A percentile compares a stretch with the other conserved stretches of the same genome.
Evolutionary conservation across 441 rosid species (phyloP).

Genomic region (Pelargonium myrrhifolium): DNA sequence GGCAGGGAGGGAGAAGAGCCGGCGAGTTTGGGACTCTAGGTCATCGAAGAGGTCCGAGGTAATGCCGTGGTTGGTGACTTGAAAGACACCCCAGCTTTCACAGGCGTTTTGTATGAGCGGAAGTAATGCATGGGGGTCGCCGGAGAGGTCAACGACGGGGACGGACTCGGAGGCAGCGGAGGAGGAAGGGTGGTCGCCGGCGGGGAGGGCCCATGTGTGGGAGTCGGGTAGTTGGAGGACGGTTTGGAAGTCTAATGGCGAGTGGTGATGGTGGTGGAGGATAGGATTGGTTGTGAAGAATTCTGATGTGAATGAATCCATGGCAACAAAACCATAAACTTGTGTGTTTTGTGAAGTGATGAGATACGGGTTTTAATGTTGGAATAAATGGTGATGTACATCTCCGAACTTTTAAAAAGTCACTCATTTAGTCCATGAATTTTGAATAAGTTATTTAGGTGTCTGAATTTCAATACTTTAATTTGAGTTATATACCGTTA

Average conservation of each 20-base stretch:
- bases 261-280: conserved; percentile 12
- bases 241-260: conserved; percentile 29
- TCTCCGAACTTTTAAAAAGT: no score
- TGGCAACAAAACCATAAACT: neutral
- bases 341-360: no score
- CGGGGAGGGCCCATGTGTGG: conserved; percentile 28
- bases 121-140: conserved; percentile 13
- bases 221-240: conserved; percentile 31
- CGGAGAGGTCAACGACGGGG: conserved; percentile 26
- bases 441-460: no score
- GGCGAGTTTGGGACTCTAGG: conserved; percentile 22
- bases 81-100: conserved; percentile 35
- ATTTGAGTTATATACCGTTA: no score
- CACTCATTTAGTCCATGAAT: no score
- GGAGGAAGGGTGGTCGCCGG: neutral
- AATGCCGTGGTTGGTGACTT: conserved; percentile 30
- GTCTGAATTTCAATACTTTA: no score
- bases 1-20: conserved; percentile 32
- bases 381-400: no score
- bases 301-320: conserved; percentile 16
- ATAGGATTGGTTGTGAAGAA: no score
- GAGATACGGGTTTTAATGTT: no score
- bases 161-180: conserved; percentile 10
- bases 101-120: conserved; percentile 22
- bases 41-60: conserved; percentile 17